Percentiles rank a stretch among this genome's conserved stretches.
Conservation (phyloP, 805 yeast genomes). For the Candida qinlingensis region DNA sequence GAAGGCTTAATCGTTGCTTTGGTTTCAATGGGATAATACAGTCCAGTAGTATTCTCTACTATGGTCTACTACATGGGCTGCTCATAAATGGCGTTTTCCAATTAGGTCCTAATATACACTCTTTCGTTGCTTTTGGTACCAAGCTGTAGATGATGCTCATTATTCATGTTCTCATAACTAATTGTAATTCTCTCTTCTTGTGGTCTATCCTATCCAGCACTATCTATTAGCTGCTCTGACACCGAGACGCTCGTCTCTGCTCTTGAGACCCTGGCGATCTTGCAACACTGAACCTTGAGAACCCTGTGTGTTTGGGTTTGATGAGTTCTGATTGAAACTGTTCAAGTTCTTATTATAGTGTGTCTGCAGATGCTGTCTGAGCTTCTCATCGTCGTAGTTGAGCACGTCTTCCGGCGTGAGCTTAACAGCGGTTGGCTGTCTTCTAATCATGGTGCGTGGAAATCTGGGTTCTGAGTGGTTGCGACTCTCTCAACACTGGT, state of each 20-base stretch:
- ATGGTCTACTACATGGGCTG: not conserved
- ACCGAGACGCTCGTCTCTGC: conserved; percentile 21
- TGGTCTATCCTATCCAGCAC: not conserved
- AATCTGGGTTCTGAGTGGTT: no score
- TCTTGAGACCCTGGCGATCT: conserved; percentile 9
- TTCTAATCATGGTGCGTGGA: conserved; percentile 47
- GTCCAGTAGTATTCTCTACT: no score
- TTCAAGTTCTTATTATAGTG: not conserved
- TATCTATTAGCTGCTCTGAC: conserved; percentile 10
- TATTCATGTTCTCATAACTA: not conserved
- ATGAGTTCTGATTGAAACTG: conserved; percentile 17
- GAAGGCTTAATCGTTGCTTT: no score
- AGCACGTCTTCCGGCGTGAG: conserved; percentile 63
- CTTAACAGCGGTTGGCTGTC: conserved; percentile 64
- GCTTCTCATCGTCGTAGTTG: conserved; percentile 26
- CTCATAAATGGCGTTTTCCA: not conserved
- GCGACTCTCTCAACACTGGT: no score
- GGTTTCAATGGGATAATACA: no score
- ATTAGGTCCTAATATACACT: not conserved
- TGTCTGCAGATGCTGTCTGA: conserved; percentile 4
- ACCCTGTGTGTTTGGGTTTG: conserved; percentile 1
- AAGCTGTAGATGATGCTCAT: not conserved
- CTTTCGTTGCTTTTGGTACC: not conserved
- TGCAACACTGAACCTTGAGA: conserved; percentile 11
- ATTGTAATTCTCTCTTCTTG: no score